Evolutionary conservation across 225 moss, liverwort and hornwort species (phyloP).

Genomic region (Pseudoscleropodium purum): DNA sequence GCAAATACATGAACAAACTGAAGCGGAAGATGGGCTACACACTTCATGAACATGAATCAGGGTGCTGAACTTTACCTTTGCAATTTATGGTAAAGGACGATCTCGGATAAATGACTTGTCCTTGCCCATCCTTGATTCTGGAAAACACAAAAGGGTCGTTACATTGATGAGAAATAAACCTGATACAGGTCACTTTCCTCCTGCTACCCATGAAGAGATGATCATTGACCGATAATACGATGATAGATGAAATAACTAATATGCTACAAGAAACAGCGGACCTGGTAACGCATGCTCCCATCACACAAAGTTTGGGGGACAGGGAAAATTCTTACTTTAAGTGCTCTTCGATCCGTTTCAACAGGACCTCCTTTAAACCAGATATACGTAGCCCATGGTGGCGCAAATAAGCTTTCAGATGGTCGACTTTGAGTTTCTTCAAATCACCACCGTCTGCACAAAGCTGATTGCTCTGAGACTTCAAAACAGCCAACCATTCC

Average conservation of each 20-base stretch:
- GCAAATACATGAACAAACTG: neutral
- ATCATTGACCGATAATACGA: neutral
- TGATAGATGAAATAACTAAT: neutral
- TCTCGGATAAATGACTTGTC: conserved; percentile 4
- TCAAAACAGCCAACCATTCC: neutral
- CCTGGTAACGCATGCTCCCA: neutral
- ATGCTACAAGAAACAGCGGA: neutral
- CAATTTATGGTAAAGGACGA: conserved; percentile 31
- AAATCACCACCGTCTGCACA: conserved; percentile 45
- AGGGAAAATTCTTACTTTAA: conserved; percentile 18
- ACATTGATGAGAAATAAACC: neutral
- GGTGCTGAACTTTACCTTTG: conserved; percentile 15
- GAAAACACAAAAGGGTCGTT: neutral
- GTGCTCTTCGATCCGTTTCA: conserved; percentile 53
- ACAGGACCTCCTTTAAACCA: conserved; percentile 49
- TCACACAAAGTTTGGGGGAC: neutral
- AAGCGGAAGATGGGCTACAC: neutral
- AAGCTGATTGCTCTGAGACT: neutral
- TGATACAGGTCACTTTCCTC: neutral
- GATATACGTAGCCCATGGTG: conserved; percentile 34
- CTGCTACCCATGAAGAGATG: neutral
- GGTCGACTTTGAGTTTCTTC: conserved; percentile 40
- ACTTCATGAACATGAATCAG: neutral
- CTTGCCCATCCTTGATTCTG: conserved; percentile 40
- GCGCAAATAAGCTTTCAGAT: conserved; percentile 64